Evolutionary conservation across 2,329 filamentous ascomycete species (phyloP), one percentile per base, ranked within the genome.

Genomic region (Penicillium thymicola): DNA sequence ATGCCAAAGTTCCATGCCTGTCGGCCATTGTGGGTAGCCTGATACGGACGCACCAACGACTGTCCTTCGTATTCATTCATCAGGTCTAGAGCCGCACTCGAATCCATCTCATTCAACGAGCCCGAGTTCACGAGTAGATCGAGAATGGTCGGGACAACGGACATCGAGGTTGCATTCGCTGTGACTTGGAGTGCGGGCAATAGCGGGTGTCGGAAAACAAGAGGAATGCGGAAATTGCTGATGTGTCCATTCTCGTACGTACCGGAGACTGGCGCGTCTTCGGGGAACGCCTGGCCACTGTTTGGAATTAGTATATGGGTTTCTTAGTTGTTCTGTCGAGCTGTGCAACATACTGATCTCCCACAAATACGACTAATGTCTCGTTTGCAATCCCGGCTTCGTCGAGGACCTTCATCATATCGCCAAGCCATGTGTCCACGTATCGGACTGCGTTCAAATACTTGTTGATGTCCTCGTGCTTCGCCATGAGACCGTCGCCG

Each of bases 31-130:
- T 74, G 65, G 7, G 62, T 61, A 5, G 68, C 49, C 42, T 70
- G 65, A 59, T 72, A 76, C 1, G 75, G 74, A 5, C 77, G 73
- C 37, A 79, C 70, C 6, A 79, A 66, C 0, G 76, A 78, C 58
- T 79, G 77, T 7, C 76, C 77, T 62, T 79, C 73, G 60, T 79
- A 79, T 54, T 78, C 71, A 28, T 75, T 70, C 11, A 77, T 68
- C 2, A 80, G 60, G 51, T 76, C 71, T 5, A 66, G 59, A 8
- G 75, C 76, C 7, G 68, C 69, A 1, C 59, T 55, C 1, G 62
- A 65, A 53, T 74, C 74, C 21, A 63, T 59, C 1, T 61, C 49
- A 45, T 75, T 66, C 28, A 79, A 59, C 1, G 76, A 78, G 37
- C 70, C 67, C 11, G 75, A 75, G 48, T 72, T 68, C 45, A 76